Evolutionary conservation across 805 yeast genomes (phyloP).

Genomic region (Starmerella davenportii): DNA sequence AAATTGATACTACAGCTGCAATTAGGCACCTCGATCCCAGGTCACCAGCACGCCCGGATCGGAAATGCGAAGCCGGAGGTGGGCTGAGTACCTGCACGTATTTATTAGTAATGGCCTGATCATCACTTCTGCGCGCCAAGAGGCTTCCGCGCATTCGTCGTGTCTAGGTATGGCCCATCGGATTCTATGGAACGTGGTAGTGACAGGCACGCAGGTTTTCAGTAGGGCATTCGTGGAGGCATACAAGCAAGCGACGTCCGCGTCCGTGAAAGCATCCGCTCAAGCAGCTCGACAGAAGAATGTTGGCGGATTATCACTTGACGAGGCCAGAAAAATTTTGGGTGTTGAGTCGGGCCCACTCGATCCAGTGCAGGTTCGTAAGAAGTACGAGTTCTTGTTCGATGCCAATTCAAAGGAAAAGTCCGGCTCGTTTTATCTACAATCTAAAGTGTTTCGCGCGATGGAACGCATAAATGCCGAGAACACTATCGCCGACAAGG

Average conservation of each 20-base stretch:
- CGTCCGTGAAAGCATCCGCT: constrained; percentile 54
- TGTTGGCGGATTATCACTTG: constrained; percentile 64
- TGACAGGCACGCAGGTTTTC: constrained; percentile 90
- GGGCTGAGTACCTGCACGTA: too few relatives aligned
- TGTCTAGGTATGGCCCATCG: constrained; percentile 60
- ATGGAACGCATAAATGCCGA: constrained; percentile 80
- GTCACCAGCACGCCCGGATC: too few relatives aligned
- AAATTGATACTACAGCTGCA: too few relatives aligned
- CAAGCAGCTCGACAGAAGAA: constrained; percentile 28
- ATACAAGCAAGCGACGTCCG: constrained; percentile 84
- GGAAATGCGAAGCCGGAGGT: too few relatives aligned
- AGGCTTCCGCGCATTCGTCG: too few relatives aligned
- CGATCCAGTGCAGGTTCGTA: constrained; percentile 35
- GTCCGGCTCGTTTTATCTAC: constrained; percentile 89
- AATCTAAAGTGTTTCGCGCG: constrained; percentile 84
- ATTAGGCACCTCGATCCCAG: too few relatives aligned
- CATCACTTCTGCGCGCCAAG: too few relatives aligned
- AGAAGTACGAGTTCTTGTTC: constrained; percentile 65
- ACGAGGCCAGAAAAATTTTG: constrained; percentile 81
- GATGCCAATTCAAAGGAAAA: constrained; percentile 82
- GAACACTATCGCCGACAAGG: too few relatives aligned
- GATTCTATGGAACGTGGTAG: constrained; percentile 67
- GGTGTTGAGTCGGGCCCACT: constrained; percentile 47
- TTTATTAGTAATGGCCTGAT: too few relatives aligned
- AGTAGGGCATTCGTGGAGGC: constrained; percentile 96